Evolutionary conservation across 2,329 filamentous ascomycete species (phyloP).

Genomic region (Chaetomium sp.): DNA sequence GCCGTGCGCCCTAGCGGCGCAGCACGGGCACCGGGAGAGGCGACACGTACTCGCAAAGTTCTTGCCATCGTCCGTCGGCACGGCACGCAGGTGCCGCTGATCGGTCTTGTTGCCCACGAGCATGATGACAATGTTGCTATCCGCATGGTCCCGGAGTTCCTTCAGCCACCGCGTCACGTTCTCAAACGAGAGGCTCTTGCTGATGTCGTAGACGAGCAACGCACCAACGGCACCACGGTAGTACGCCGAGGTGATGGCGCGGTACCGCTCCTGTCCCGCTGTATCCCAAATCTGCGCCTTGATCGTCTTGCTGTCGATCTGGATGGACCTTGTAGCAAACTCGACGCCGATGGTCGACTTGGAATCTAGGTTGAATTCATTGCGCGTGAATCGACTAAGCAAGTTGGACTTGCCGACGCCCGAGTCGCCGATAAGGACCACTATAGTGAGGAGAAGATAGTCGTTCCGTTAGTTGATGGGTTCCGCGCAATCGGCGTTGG

Average conservation of each 20-base stretch:
- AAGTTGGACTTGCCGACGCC: slow-evolving; percentile 99
- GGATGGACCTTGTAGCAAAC: slow-evolving; percentile 96
- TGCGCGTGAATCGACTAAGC: slow-evolving; percentile 97
- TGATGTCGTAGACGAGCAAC: slow-evolving; percentile 97
- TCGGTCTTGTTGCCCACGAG: slow-evolving; percentile 99
- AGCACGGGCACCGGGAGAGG: background rate
- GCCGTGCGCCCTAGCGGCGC: background rate
- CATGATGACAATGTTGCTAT: slow-evolving; percentile 99
- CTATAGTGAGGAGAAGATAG: slow-evolving; percentile 38
- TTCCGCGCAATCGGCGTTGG: slow-evolving; percentile 24
- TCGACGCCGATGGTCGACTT: slow-evolving; percentile 99
- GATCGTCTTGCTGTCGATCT: slow-evolving; percentile 99
- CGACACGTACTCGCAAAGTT: slow-evolving; percentile 76
- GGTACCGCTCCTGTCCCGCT: slow-evolving; percentile 96
- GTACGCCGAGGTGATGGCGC: slow-evolving; percentile 98
- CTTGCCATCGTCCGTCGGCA: slow-evolving; percentile 97
- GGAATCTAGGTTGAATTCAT: slow-evolving; percentile 99
- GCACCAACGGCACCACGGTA: slow-evolving; percentile 97
- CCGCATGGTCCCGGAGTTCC: slow-evolving; percentile 94
- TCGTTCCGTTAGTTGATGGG: slow-evolving; percentile 25
- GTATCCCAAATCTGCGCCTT: slow-evolving; percentile 99
- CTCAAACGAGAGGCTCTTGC: slow-evolving; percentile 99
- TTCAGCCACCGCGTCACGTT: slow-evolving; percentile 99
- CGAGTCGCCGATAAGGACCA: slow-evolving; percentile 98
- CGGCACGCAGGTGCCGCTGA: slow-evolving; percentile 95